Evolutionary conservation across 2,329 filamentous ascomycete genomes (phyloP), one percentile per base, ranked within the genome.

Genomic region (Cryphonectria naterciae): DNA sequence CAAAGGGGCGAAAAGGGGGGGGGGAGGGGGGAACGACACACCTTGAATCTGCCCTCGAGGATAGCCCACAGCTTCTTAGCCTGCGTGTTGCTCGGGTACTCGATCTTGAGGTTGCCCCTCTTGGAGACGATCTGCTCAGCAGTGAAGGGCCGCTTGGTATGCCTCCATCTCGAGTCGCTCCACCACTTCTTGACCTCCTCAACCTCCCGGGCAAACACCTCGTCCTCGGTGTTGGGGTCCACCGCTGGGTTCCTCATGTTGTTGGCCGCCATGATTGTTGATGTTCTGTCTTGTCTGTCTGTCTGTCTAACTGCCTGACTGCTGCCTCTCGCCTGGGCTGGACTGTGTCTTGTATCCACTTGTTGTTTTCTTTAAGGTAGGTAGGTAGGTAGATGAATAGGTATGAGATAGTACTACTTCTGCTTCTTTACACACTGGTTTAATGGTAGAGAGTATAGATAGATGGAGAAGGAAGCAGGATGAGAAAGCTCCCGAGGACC

Each of bases 81-180:
- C 83, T 95, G 91, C 25, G 85, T 85, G 81, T 97, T 97, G 84
- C 95, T 96, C 28, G 96, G 92, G 80, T 98, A 98, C 74, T 97
- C 88, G 77, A 98, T 92, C 83, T 92, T 93, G 77, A 99, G 85
- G 78, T 92, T 95, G 70, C 96, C 96, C 79, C 96, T 88, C 89
- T 99, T 99, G 67, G 93, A 91, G 74, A 97, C 96, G 79, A 99
- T 98, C 84, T 97, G 93, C 86, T 98, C 96, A 43, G 96, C 94
- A 4, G 95, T 97, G 81, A 96, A 99, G 35, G 96, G 91, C 71
- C 96, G 89, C 85, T 93, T 95, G 77, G 96, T 99, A 83, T 93
- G 89, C 80, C 93, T 89, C 96, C 96, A 99, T 86, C 96, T 89
- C 70, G 94, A 89, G 77, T 97, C 93, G 68, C 86, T 87, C 96